Evolutionary conservation across 768 basidiomycete species (phyloP).

Genomic region (Trametes sanguinea): DNA sequence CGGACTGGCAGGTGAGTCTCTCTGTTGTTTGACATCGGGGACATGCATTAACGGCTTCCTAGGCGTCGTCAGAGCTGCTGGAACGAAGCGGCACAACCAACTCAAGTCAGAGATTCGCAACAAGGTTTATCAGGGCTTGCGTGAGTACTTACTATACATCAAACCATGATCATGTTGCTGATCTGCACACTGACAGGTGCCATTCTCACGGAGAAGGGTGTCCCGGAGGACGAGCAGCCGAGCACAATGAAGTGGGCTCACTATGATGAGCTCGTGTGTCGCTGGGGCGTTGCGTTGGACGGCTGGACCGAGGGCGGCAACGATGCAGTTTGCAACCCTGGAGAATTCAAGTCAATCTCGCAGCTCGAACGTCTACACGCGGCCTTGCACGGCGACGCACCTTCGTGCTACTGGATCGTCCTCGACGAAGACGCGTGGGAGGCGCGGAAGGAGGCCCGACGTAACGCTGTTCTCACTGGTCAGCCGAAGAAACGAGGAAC

Average conservation of each 20-base stretch:
- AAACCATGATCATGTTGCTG: neutral
- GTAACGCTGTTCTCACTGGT: too few relatives aligned
- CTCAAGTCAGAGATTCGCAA: neutral
- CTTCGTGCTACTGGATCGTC: neutral
- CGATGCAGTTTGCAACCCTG: neutral
- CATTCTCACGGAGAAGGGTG: neutral
- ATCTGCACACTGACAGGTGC: neutral
- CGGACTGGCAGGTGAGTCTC: neutral
- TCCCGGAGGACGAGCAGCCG: neutral
- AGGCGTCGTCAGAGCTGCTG: neutral
- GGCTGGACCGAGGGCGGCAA: neutral
- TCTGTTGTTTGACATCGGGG: neutral
- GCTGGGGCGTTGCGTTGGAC: neutral
- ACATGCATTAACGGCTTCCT: neutral
- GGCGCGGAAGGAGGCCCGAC: neutral
- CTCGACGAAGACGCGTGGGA: neutral
- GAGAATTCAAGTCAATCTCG: neutral
- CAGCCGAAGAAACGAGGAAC: too few relatives aligned
- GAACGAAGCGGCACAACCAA: neutral
- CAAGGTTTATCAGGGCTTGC: neutral
- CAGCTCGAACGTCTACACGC: neutral
- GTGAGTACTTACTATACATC: neutral
- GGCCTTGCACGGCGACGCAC: neutral
- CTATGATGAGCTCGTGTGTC: neutral
- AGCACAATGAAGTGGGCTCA: constrained; percentile 1